Base-by-base conservation (phyloP, 1,284 basidiomycete genomes). In the Schizopora paradoxa region DNA sequence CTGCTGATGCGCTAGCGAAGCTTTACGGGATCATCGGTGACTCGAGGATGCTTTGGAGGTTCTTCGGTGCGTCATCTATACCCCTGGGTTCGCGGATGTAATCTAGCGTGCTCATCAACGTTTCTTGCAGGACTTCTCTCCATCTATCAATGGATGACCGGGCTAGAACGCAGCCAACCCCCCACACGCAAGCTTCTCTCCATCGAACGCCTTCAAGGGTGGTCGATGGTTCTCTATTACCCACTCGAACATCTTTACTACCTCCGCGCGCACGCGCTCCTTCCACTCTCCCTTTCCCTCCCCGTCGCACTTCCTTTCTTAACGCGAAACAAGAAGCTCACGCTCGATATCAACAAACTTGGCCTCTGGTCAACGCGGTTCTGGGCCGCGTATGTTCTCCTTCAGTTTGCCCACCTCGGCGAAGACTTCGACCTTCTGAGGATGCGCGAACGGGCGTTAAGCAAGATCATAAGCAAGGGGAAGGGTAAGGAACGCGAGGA, bases 211-310 rank as follows among this genome's bases (percentile, higher is more conserved):
- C 66, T 89, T 6, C 88, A 91, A 60, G 86, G 82, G 14, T 87
- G 86, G 82, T 78, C 83, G 1, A 90, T 91, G 87, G 67, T 91
- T 14, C 73, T 69, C 1, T 91, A 86, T 66, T 91, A 86, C 58
- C 87, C 86, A 1, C 70, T 91, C 42, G 87, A 91, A 57, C 86
- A 91, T 56, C 62, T 86, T 25, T 83, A 75, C 57, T 91, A 86
- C 59, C 70, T 91, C 46, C 65, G 73, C 22, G 68, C 75, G 1
- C 78, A 86, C 56, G 70, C 72, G 14, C 66, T 91, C 42, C 73
- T 89, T 41, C 79, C 82, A 4, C 54, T 73, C 2, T 65, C 69
- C 19, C 56, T 82, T 32, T 61, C 72, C 14, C 58, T 75, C 7
- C 51, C 64, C 5, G 64, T 73, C 13, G 52, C 73, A 5, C 58